Base-by-base conservation (phyloP, 2,329 filamentous ascomycete species). In the Cadophora luteo-olivacea region DNA sequence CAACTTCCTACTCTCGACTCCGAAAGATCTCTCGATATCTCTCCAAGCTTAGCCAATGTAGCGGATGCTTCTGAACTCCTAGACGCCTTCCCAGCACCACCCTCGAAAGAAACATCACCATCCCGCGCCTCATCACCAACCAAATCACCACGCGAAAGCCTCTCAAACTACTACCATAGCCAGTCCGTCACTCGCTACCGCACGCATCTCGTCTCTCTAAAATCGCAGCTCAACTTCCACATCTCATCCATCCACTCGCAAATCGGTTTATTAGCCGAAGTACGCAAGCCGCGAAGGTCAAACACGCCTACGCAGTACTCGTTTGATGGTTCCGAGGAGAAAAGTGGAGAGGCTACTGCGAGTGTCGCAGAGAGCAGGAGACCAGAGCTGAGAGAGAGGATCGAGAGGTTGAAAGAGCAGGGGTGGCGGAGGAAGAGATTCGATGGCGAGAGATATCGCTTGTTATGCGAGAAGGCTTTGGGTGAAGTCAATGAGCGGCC, bases 391-490 rank as follows among this genome's bases (percentile, higher is more conserved):
- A 55, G 55, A 54, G 68, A 69, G 24, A 48, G 74, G 12, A 74
- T 75, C 29, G 58, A 66, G 32, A 69, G 68, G 36, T 48, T 75
- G 48, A 74, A 65, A 58, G 71, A 69, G 32, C 33, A 25, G 3
- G 72, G 73, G 1, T 76, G 72, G 73, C 65, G 64, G 22, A 73
- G 72, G 48, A 67, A 72, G 55, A 65, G 76, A 5, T 77, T 76
- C 61, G 69, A 75, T 68, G 66, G 65, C 0, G 63, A 64, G 38
- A 68, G 73, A 45, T 77, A 76, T 69, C 61, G 69, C 51, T 49
- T 62, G n/a, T 66, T 78, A 32, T 75, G 75, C 55, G 72, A 77
- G 61, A 71, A 64, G 36, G 75, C 72, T 2, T 60, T 76, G 32
- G 48, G 14, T 1, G 75, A 77, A 61, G 25, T 75, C 51, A 64